phyloP scores from a whole-genome alignment of 495 filamentous ascomycete species.

The Hyaloscypha finlandica region DNA sequence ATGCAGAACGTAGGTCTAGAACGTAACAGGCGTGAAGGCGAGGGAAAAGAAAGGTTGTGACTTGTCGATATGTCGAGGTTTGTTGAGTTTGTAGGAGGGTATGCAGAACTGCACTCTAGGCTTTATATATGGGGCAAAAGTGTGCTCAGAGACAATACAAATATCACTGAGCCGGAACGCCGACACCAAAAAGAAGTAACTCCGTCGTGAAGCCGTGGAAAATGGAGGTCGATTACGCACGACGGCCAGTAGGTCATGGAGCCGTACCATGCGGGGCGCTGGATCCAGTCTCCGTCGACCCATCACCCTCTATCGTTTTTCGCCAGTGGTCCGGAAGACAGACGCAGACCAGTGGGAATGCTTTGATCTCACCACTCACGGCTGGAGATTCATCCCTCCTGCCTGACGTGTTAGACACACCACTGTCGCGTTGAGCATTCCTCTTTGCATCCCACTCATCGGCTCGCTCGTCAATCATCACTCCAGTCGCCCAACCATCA shows the following conservation, averaged over 20 bases:
- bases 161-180: conserved; percentile 24
- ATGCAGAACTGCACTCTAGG: background rate
- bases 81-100: background rate
- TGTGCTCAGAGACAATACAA: background rate
- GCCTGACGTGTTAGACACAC: conserved; percentile 82
- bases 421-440: conserved; percentile 84
- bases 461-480: conserved; percentile 76
- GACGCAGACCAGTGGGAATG: conserved; percentile 97
- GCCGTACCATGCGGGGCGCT: conserved; percentile 35
- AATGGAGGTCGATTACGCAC: background rate
- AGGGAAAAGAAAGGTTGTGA: conserved; percentile 14
- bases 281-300: conserved; percentile 56
- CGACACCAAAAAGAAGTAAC: conserved; percentile 27
- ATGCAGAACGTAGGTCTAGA: conserved; percentile 30
- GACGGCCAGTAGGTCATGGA: conserved; percentile 14
- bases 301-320: conserved; percentile 92
- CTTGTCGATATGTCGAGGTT: conserved; percentile 8
- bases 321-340: conserved; percentile 97
- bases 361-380: conserved; percentile 86
- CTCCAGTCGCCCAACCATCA: conserved; percentile 97
- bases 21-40: conserved; percentile 28
- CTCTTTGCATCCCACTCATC: conserved; percentile 84
- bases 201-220: conserved; percentile 32
- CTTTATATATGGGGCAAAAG: background rate
- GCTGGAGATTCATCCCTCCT: conserved; percentile 62